A percentile compares a stretch with the other conserved stretches of the same genome.
Conservation (phyloP, 495 filamentous ascomycete species). For the Evernia prunastri region DNA sequence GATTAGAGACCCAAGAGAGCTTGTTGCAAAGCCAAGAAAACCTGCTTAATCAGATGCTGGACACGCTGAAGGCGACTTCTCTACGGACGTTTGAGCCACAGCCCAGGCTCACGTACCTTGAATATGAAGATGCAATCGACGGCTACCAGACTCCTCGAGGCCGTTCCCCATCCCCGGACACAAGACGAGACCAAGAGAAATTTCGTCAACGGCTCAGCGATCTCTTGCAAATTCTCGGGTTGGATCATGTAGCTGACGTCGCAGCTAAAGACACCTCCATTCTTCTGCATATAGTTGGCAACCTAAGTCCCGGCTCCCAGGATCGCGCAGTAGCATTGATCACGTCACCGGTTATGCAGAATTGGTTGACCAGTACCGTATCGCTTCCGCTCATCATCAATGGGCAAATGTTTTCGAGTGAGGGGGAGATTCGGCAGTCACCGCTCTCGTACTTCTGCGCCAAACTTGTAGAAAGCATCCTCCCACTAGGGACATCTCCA, state of each 20-base stretch:
- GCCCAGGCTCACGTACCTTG: not conserved
- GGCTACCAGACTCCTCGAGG: not conserved
- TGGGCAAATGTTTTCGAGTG: constrained; percentile 8
- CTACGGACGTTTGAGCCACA: not conserved
- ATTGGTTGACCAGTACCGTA: constrained; percentile 9
- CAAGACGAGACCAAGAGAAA: not conserved
- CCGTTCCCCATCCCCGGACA: not conserved
- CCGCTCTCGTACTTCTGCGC: constrained; percentile 9
- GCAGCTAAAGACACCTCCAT: not conserved
- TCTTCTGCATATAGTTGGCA: not conserved
- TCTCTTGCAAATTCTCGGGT: not conserved
- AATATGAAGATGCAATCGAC: not conserved
- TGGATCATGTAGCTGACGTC: not conserved
- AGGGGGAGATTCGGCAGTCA: not conserved
- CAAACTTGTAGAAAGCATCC: constrained; percentile 9
- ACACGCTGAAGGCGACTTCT: not conserved
- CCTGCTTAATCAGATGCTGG: not conserved
- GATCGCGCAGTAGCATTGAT: constrained; percentile 12
- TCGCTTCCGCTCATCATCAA: constrained; percentile 4
- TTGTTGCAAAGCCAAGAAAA: not conserved
- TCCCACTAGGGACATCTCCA: not conserved
- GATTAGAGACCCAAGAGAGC: not conserved
- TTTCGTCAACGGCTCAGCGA: not conserved
- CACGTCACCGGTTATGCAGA: not conserved
- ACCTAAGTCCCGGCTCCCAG: constrained; percentile 5